Percentiles rank a stretch among this genome's conserved stretches.
These are phyloP conservation scores for Leishmania braziliensis DNA, from an alignment of 208 protist species.

Conservation along the genomic window DNA sequence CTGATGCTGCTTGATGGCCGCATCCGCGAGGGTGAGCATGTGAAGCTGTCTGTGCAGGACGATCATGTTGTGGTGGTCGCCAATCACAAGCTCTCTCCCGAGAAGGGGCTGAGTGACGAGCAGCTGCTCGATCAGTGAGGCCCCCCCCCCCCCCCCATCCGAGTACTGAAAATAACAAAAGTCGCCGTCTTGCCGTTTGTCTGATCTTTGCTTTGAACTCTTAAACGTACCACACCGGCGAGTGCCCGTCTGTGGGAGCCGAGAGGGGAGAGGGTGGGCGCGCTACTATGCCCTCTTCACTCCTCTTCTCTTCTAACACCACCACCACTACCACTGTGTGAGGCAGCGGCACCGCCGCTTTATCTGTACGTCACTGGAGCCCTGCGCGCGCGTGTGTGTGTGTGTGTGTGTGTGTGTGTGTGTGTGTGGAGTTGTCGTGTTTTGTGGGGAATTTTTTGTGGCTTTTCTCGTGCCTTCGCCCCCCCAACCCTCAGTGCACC, in stretches of 20 bases:
- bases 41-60: slow-evolving; percentile 53
- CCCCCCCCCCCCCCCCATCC: no score
- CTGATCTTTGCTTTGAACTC: not conserved
- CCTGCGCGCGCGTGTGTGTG: not conserved
- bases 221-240: not conserved
- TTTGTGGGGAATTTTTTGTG: not conserved
- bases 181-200: not conserved
- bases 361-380: not conserved
- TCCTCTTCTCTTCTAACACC: not conserved
- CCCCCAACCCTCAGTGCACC: no score
- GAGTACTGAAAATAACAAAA: not conserved
- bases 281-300: not conserved
- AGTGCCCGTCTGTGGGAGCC: not conserved
- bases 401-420: not conserved
- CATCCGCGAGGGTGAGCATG: slow-evolving; percentile 72
- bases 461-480: not conserved
- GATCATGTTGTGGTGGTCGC: slow-evolving; percentile 51
- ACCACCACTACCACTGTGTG: not conserved
- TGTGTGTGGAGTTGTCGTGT: not conserved
- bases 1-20: slow-evolving; percentile 86
- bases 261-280: not conserved
- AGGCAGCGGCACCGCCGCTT: not conserved
- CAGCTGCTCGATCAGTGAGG: slow-evolving; percentile 19
- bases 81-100: slow-evolving; percentile 59
- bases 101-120: slow-evolving; percentile 40